Base-by-base conservation (phyloP, 495 filamentous ascomycete genomes). In the Hyaloscypha variabilis region DNA sequence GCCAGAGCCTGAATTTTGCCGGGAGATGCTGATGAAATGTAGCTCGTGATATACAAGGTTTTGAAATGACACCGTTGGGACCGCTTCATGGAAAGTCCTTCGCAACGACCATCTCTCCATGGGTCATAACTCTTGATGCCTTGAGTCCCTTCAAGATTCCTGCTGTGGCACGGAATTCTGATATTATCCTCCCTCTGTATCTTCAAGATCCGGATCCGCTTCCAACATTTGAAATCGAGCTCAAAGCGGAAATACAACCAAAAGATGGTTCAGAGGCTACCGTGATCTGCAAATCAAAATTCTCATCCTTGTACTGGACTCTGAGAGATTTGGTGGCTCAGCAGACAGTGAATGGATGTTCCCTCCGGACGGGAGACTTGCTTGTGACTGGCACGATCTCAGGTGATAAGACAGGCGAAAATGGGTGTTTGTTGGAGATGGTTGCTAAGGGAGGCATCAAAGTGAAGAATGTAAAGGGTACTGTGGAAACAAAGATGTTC, bases 61-160 rank as follows among this genome's bases (percentile, higher is more conserved):
- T 91, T 90, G 94, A 97, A 76, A 94, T 93, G 69, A 76, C 90
- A 3, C 91, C 91, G 2, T 76, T 94, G 31, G 91, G 91, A 0
- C 93, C 94, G 1, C 94, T 97, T 77, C 93, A 91, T 66, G 81
- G 86, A 11, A 98, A 98, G 83, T 94, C 93, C 72, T 96, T 97
- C 76, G 91, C 86, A 19, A 94, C 93, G 0, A 90, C 85, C 8
- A 90, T 97, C 64, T 92, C 88, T 59, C 85, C 93, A 0, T 98
- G 94, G 94, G 88, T 98, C 0, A 90, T 98, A 19, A 78, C 94
- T 11, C 78, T 89, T 21, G 93, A 96, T 69, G 93, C 94, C 11
- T 78, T 97, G 46, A 90, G 91, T 76, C 88, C 90, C 25, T 82
- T 79, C 57, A 71, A 76, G 42, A 65, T 71, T 4, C 67, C 73